These are phyloP conservation scores for Xylaria sp. DNA, from an alignment of 2,329 filamentous ascomycete genomes.

Conservation along the genomic window DNA sequence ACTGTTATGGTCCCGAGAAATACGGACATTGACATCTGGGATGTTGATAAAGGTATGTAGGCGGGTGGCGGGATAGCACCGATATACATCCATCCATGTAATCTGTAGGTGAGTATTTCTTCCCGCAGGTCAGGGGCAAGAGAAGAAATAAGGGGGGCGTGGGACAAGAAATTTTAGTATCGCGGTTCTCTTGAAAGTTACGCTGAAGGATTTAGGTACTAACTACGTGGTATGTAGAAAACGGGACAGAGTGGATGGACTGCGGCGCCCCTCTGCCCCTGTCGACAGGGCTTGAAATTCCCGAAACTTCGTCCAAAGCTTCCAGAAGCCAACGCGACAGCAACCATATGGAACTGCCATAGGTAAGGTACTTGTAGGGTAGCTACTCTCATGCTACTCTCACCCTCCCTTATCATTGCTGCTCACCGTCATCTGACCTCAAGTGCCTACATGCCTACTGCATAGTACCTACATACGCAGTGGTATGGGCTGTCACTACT, in stretches of 20 bases:
- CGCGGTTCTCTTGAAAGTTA: neutral
- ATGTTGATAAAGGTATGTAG: no score
- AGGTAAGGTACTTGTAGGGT: constrained; percentile 8
- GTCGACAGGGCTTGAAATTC: constrained; percentile 21
- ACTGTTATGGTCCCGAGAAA: no score
- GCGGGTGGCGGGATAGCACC: no score
- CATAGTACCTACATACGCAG: no score
- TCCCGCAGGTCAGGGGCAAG: neutral
- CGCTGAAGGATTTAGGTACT: neutral
- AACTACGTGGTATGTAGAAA: no score
- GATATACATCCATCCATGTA: no score
- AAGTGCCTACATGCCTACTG: no score
- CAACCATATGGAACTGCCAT: no score
- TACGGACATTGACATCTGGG: no score
- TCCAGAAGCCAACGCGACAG: constrained; percentile 22
- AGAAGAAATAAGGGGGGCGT: neutral
- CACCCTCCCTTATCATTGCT: neutral
- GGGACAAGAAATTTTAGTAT: neutral
- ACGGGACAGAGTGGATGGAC: constrained; percentile 9
- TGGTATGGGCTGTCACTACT: no score
- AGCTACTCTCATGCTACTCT: constrained; percentile 1
- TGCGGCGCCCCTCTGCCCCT: constrained; percentile 6
- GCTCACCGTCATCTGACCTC: neutral
- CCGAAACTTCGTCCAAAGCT: constrained; percentile 24
- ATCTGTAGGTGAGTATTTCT: neutral